phyloP scores from a whole-genome alignment of 352 stramenopile species.

The Phytophthora melonis region DNA sequence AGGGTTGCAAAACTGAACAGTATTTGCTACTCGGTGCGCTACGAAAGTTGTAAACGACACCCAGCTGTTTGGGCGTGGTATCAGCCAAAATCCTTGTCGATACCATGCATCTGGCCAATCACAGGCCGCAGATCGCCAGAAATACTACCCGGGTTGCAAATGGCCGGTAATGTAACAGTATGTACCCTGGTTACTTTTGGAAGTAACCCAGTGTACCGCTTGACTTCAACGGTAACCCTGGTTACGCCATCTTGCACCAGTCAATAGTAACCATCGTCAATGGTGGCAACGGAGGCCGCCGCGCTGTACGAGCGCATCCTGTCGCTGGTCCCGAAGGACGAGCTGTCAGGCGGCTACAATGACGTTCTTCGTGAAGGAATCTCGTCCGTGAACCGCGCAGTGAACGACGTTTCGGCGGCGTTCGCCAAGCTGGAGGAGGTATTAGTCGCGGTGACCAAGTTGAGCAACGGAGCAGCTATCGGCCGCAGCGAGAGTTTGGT shows the following conservation, averaged over 20 bases:
- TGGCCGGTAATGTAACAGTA: too few species aligned
- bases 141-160: too few species aligned
- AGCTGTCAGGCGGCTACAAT: constrained; percentile 20
- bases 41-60: too few species aligned
- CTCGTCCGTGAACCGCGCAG: not conserved
- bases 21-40: too few species aligned
- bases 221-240: not conserved
- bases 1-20: too few species aligned
- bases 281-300: not conserved
- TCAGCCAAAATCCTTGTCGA: too few species aligned
- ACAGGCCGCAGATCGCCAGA: too few species aligned
- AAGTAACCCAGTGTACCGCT: too few species aligned
- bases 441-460: constrained; percentile 10
- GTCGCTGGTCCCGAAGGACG: constrained; percentile 6
- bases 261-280: not conserved
- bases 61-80: too few species aligned
- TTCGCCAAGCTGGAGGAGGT: constrained; percentile 28
- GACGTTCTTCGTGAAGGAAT: constrained; percentile 7
- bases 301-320: constrained; percentile 27
- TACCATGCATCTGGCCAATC: too few species aligned
- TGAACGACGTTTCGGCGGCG: constrained; percentile 10
- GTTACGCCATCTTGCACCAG: not conserved
- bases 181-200: too few species aligned
- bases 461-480: constrained; percentile 1
- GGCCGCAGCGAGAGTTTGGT: constrained; percentile 10